phyloP scores from a whole-genome alignment of 2,329 filamentous ascomycete species.

The Alternaria alternata region DNA sequence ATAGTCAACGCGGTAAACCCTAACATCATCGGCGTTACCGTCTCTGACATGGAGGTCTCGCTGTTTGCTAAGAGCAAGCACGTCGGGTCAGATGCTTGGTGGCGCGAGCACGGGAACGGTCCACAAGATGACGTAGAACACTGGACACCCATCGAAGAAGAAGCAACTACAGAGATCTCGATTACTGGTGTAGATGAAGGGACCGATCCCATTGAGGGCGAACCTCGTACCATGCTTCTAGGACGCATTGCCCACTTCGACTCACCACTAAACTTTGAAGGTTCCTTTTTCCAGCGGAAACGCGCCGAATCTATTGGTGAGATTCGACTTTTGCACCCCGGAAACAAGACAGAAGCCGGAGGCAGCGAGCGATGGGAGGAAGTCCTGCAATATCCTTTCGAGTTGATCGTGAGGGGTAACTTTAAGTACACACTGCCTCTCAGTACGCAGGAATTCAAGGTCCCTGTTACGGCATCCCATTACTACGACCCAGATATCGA shows the following conservation, averaged over 20 bases:
- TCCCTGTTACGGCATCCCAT: conserved; percentile 55
- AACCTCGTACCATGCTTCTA: conserved; percentile 86
- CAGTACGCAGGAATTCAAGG: conserved; percentile 62
- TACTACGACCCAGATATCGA: conserved; percentile 48
- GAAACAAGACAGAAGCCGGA: conserved; percentile 84
- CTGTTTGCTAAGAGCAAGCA: conserved; percentile 95
- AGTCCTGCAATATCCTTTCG: conserved; percentile 90
- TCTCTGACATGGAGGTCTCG: conserved; percentile 87
- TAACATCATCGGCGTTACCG: conserved; percentile 86
- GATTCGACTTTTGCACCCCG: conserved; percentile 81
- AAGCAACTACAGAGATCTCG: conserved; percentile 13
- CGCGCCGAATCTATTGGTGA: conserved; percentile 79
- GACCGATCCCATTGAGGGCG: conserved; percentile 69
- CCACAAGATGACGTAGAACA: conserved; percentile 34
- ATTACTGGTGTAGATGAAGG: conserved; percentile 57
- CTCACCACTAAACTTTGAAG: conserved; percentile 86
- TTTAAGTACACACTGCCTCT: conserved; percentile 79
- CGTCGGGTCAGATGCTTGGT: conserved; percentile 68
- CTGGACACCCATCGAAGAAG: conserved; percentile 34
- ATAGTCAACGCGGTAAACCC: conserved; percentile 89
- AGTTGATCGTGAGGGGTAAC: conserved; percentile 89
- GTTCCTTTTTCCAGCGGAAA: conserved; percentile 82
- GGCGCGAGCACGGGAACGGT: conserved; percentile 48
- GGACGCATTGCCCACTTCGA: conserved; percentile 88
- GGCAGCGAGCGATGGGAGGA: conserved; percentile 89